A percentile compares a stretch with the other conserved stretches of the same genome.
phyloP scores from a whole-genome alignment of 2,329 filamentous ascomycete genomes.

The Escovopsis sp. region DNA sequence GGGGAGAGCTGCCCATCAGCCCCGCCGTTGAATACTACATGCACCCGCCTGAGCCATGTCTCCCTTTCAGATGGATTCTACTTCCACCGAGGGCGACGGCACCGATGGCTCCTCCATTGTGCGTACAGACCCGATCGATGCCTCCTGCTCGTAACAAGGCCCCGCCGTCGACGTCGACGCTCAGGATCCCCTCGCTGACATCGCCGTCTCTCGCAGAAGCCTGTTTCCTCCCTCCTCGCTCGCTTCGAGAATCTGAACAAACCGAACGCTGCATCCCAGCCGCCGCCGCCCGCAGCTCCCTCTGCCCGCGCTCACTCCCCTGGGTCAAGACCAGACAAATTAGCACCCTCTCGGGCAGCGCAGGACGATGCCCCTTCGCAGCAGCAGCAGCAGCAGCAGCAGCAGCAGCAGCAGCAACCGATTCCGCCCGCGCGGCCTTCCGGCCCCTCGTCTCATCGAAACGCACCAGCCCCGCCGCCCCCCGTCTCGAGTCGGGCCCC shows the following conservation, averaged over 20 bases:
- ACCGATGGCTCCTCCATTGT: slow-evolving; percentile 66
- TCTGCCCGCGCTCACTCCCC: slow-evolving; percentile 22
- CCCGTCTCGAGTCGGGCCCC: slow-evolving; percentile 12
- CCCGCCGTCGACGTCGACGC: neutral
- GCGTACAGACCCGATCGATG: slow-evolving; percentile 19
- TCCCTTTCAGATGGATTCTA: slow-evolving; percentile 15
- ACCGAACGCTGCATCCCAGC: slow-evolving; percentile 6
- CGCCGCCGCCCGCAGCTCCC: slow-evolving; percentile 11
- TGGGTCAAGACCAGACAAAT: slow-evolving; percentile 26
- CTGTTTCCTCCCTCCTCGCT: slow-evolving; percentile 66
- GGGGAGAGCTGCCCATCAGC: slow-evolving; percentile 17
- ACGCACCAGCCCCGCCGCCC: slow-evolving; percentile 8
- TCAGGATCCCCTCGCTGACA: neutral
- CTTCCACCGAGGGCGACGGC: slow-evolving; percentile 29
- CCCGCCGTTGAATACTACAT: slow-evolving; percentile 15
- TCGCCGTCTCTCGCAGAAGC: slow-evolving; percentile 36
- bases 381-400: too few species aligned
- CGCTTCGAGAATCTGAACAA: slow-evolving; percentile 60
- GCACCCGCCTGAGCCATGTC: too few species aligned
- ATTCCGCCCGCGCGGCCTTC: slow-evolving; percentile 6
- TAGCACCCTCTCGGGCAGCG: slow-evolving; percentile 25
- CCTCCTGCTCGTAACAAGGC: neutral
- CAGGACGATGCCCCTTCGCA: slow-evolving; percentile 14
- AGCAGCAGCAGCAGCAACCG: too few species aligned
- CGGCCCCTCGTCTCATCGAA: slow-evolving; percentile 10